Evolutionary conservation across 2,329 filamentous ascomycete genomes (phyloP), one percentile per base, ranked within the genome.

Genomic region (Aspergillus ochraceoroseus): DNA sequence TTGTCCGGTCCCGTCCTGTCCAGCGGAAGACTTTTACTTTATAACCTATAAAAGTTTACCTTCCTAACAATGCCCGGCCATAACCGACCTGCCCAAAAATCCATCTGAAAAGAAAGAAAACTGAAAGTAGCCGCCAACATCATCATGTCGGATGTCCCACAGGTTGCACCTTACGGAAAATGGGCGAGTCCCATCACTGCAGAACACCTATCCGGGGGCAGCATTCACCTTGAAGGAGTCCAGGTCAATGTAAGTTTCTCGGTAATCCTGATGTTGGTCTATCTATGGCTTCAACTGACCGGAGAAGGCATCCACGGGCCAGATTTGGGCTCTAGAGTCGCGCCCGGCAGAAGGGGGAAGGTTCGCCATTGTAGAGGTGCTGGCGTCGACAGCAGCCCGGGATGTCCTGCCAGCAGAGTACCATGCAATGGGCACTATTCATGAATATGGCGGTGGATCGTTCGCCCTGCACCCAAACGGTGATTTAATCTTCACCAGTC

Each of bases 401-500:
- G 65, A 74, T 18, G 53, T 74, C 1, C 58, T 77, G 7, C 70
- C 73, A 0, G 50, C 51, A 2, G 54, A 66, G 0, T 70, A 70
- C 48, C 71, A 64, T 43, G 71, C 66, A 3, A 56, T 61, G 30
- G 73, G 70, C 17, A 62, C 55, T 1, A 68, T 77, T 11, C 74
- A 78, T 44, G 74, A 75, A 45, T 76, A 77, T 36, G 75, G 75
- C 1, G 74, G 73, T 7, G 66, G 66, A 2, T 58, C 71, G 0
- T 70, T 70, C 33, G 64, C 63, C 2, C 53, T 72, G 26, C 49
- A 48, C 4, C 47, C 68, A 1, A 51, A 70, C 36, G 66, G 64
- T 2, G 38, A 49, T 18, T 58, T 77, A 33, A 58, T 76, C 26
- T 75, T 77, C 46, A 67, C 67, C 7, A 68, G 75, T 39, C 55